phyloP scores from a whole-genome alignment of 1,284 basidiomycete species.

The Irpex sp. region DNA sequence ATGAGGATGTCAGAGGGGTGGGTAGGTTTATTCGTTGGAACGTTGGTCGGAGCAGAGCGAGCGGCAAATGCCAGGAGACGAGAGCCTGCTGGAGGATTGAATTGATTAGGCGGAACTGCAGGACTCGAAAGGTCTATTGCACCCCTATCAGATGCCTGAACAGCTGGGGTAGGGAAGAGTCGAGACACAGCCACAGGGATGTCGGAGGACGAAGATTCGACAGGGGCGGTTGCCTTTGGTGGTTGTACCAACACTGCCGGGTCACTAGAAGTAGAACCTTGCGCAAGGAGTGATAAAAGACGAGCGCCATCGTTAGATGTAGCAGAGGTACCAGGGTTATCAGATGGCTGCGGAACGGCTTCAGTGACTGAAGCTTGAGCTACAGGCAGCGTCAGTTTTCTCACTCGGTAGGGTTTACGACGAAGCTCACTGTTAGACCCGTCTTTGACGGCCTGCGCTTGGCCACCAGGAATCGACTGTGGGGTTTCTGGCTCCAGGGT shows the following conservation, averaged over 20 bases:
- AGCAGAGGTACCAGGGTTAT: background rate
- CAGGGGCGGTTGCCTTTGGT: conserved; percentile 17
- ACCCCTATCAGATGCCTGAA: conserved; percentile 15
- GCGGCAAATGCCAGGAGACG: conserved; percentile 66
- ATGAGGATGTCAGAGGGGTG: conserved; percentile 3
- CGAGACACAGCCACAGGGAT: conserved; percentile 32
- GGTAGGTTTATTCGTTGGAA: background rate
- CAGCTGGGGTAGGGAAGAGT: conserved; percentile 28
- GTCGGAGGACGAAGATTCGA: conserved; percentile 21
- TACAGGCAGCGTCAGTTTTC: background rate
- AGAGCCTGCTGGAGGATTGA: conserved; percentile 67
- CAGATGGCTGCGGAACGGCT: background rate
- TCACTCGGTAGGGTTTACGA: background rate
- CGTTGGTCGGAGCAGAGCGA: conserved; percentile 31
- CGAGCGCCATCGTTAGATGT: conserved; percentile 3
- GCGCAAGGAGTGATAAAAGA: conserved; percentile 7
- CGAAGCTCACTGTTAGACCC: background rate
- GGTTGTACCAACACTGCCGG: background rate
- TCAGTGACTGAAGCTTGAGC: background rate
- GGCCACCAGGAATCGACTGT: background rate
- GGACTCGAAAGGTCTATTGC: conserved; percentile 16
- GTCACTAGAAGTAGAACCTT: conserved; percentile 12
- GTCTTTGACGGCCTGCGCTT: background rate
- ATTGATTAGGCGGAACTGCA: conserved; percentile 28
- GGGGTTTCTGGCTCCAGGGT: conserved; percentile 8